Conservation (phyloP, 352 stramenopile genomes). For the Globisporangium canariense region DNA sequence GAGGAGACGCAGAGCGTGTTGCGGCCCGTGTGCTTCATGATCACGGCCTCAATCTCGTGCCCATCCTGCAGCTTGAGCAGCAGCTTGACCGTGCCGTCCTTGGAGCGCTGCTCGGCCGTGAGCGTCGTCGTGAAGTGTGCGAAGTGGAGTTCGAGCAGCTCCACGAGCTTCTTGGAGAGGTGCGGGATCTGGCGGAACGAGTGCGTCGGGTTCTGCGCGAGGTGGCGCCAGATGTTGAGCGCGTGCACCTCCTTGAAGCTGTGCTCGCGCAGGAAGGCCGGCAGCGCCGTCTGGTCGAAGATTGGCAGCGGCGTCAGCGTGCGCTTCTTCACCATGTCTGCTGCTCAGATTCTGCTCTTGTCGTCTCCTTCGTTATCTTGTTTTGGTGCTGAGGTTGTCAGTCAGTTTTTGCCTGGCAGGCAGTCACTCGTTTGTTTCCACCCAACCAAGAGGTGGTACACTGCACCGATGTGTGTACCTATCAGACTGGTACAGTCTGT, state of each 20-base stretch:
- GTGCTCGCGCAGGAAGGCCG: conserved; percentile 54
- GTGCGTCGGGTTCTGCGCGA: conserved; percentile 56
- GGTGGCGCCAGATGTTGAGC: conserved; percentile 70
- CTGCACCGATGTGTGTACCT: neutral
- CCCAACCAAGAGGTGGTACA: conserved; percentile 6
- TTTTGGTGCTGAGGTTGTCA: neutral
- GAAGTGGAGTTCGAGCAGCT: conserved; percentile 67
- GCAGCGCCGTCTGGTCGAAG: conserved; percentile 71
- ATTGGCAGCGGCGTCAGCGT: conserved; percentile 64
- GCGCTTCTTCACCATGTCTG: conserved; percentile 81
- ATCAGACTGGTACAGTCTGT: neutral
- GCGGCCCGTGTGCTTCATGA: conserved; percentile 95
- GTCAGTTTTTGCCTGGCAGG: neutral
- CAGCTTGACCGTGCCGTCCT: conserved; percentile 90
- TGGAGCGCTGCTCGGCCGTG: conserved; percentile 71
- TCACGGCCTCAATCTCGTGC: conserved; percentile 94
- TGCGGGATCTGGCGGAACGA: conserved; percentile 58
- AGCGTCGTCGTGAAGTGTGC: conserved; percentile 75
- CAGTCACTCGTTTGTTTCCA: conserved; percentile 1
- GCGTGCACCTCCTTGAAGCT: conserved; percentile 77
- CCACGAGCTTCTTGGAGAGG: conserved; percentile 55
- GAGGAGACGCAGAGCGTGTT: conserved; percentile 97
- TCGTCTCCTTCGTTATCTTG: neutral
- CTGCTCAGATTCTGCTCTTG: neutral
- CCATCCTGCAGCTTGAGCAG: conserved; percentile 87